Evolutionary conservation across 805 yeast genomes (phyloP).

Genomic region (Yamadazyma sp.): DNA sequence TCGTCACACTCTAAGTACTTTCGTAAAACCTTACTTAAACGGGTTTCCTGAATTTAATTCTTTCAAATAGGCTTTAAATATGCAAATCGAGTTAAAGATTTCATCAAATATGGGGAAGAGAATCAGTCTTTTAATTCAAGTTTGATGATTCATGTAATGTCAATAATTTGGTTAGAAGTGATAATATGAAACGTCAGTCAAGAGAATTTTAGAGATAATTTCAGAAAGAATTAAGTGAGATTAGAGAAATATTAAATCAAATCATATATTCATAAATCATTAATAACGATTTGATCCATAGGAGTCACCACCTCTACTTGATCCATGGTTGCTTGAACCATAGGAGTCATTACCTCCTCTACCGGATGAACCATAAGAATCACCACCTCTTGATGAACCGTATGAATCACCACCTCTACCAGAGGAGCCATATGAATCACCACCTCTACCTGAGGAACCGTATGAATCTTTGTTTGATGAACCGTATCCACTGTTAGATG

Average conservation of each 20-base stretch:
- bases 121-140: too few relatives aligned
- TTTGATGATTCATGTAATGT: too few relatives aligned
- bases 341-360: conserved; percentile 12
- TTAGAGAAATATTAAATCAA: conserved; percentile 14
- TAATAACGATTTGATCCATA: conserved; percentile 15
- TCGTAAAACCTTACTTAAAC: background rate
- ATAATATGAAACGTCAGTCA: too few relatives aligned
- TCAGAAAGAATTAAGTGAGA: too few relatives aligned
- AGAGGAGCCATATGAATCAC: background rate
- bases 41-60: conserved; percentile 1
- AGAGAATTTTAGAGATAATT: too few relatives aligned
- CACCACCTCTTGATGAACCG: conserved; percentile 16
- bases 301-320: conserved; percentile 6
- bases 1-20: too few relatives aligned
- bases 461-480: conserved; percentile 12
- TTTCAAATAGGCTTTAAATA: too few relatives aligned
- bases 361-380: conserved; percentile 19
- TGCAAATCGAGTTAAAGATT: too few relatives aligned
- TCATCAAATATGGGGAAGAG: too few relatives aligned
- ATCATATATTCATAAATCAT: conserved; percentile 7
- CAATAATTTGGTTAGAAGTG: too few relatives aligned
- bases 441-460: conserved; percentile 12
- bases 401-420: conserved; percentile 11
- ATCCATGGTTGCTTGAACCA: conserved; percentile 8
- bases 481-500: conserved; percentile 6